phyloP scores from a whole-genome alignment of 1,284 basidiomycete genomes.

The Phylloboletellus chloephorus region DNA sequence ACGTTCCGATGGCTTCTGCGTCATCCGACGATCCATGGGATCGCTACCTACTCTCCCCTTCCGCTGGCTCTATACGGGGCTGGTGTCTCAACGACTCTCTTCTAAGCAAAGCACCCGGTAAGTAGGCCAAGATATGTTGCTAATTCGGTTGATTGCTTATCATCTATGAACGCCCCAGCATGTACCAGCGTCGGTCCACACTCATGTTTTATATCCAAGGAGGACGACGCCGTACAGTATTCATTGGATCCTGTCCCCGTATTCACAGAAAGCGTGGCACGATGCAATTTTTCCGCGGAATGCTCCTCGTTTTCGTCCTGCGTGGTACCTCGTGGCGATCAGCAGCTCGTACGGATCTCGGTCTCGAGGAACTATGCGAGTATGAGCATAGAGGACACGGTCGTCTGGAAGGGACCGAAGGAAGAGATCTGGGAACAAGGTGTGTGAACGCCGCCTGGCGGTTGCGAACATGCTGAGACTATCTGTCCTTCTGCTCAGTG shows the following conservation, averaged over 20 bases:
- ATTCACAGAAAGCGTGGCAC: slow-evolving; percentile 35
- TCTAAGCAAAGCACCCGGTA: slow-evolving; percentile 14
- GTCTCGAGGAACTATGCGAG: slow-evolving; percentile 19
- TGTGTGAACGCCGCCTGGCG: slow-evolving; percentile 25
- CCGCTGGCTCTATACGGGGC: slow-evolving; percentile 33
- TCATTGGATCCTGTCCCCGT: slow-evolving; percentile 54
- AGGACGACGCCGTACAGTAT: slow-evolving; percentile 27
- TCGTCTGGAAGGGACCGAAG: slow-evolving; percentile 67
- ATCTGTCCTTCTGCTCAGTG: slow-evolving; percentile 38
- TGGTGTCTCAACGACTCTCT: slow-evolving; percentile 49
- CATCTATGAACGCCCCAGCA: slow-evolving; percentile 13
- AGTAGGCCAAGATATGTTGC: slow-evolving; percentile 1
- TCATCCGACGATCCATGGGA: slow-evolving; percentile 41
- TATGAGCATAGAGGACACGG: slow-evolving; percentile 25
- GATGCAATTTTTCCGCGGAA: slow-evolving; percentile 32
- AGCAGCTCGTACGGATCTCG: slow-evolving; percentile 47
- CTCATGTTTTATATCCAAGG: slow-evolving; percentile 44
- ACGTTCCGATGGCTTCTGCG: slow-evolving; percentile 37
- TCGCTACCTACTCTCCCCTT: slow-evolving; percentile 36
- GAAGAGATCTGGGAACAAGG: slow-evolving; percentile 66
- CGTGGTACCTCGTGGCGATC: slow-evolving; percentile 40
- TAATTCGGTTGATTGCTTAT: slow-evolving; percentile 24
- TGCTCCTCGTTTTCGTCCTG: slow-evolving; percentile 42
- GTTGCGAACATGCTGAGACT: not conserved
- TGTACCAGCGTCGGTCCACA: slow-evolving; percentile 10